phyloP scores from a whole-genome alignment of 2,329 filamentous ascomycete species.

The Fusarium sp. region DNA sequence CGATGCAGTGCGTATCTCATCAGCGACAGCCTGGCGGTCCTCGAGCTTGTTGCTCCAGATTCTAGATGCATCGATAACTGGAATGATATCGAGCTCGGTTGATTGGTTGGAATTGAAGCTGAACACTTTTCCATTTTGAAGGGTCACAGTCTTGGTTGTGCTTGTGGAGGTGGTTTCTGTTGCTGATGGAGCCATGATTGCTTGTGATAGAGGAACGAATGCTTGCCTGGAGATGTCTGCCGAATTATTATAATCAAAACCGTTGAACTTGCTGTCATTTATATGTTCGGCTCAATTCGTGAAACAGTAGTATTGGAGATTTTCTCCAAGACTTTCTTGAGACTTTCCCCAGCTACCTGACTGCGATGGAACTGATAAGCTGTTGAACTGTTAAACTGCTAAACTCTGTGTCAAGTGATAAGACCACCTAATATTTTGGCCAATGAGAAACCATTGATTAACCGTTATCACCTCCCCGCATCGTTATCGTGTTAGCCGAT shows the following conservation, averaged over 20 bases:
- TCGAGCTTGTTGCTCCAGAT: conserved; percentile 1
- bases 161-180: neutral
- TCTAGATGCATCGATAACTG: neutral
- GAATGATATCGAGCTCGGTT: neutral
- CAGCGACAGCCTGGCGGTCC: neutral
- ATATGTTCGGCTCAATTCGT: neutral
- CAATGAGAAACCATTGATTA: neutral
- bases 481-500: neutral
- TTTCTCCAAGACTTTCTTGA: neutral
- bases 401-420: neutral
- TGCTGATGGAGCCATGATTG: neutral
- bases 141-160: neutral
- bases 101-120: neutral
- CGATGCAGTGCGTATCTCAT: neutral
- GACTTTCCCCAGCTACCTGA: neutral
- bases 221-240: neutral
- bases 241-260: accelerated
- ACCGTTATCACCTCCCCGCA: neutral
- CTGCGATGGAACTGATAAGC: neutral
- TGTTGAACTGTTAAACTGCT: neutral
- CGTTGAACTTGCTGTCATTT: neutral
- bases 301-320: neutral
- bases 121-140: conserved; percentile 1
- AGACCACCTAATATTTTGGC: neutral
- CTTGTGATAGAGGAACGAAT: neutral